A percentile compares a stretch with the other conserved stretches of the same genome.
Conservation (phyloP, 192 early-diverging fungal genomes). For the Allomyces javanicus region DNA sequence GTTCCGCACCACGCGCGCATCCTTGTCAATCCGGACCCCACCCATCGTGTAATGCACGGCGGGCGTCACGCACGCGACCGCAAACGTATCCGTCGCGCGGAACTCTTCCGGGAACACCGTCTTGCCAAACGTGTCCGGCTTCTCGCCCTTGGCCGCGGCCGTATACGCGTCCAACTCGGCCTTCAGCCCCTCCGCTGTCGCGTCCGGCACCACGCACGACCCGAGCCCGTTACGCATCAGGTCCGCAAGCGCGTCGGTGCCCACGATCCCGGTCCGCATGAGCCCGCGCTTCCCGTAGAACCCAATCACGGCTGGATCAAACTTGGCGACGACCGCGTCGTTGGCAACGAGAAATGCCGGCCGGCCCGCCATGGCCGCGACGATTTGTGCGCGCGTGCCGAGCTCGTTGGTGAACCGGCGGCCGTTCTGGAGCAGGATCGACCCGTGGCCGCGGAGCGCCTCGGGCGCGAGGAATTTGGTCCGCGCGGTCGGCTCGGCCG, state of each 20-base stretch:
- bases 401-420: conserved; percentile 84
- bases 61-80: conserved; percentile 36
- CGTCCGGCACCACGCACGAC: background rate
- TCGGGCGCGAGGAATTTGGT: conserved; percentile 95
- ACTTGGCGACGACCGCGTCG: conserved; percentile 14
- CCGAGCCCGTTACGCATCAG: no score
- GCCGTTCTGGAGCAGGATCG: conserved; percentile 63
- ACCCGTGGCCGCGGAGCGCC: conserved; percentile 83
- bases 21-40: conserved; percentile 44
- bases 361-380: conserved; percentile 42
- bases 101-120: conserved; percentile 40
- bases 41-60: conserved; percentile 78
- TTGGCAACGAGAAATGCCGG: conserved; percentile 20
- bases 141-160: conserved; percentile 26
- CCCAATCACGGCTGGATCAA: conserved; percentile 16
- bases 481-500: conserved; percentile 67
- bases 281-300: conserved; percentile 24
- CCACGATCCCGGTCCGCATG: conserved; percentile 2
- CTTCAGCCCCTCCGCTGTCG: conserved; percentile 16
- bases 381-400: conserved; percentile 83
- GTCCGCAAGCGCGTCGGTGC: no score
- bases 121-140: conserved; percentile 46
- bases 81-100: conserved; percentile 31
- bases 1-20: conserved; percentile 21
- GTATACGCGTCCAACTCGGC: conserved; percentile 40